Evolutionary conservation across 2,329 filamentous ascomycete species (phyloP), one percentile per base, ranked within the genome.

Genomic region (Penicillium sp.): DNA sequence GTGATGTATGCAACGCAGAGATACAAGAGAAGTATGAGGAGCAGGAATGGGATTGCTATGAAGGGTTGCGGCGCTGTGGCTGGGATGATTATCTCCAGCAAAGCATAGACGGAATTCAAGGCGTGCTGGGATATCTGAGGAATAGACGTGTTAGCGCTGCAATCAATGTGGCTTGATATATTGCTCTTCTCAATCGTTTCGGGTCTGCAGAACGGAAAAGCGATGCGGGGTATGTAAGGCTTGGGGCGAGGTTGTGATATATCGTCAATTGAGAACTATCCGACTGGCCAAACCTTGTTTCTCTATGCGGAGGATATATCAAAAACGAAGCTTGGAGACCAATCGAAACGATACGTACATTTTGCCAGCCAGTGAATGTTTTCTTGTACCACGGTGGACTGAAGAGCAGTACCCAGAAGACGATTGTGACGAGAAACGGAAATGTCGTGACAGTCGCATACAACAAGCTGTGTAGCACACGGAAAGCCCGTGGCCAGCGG

Each of bases 1-100:
- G 88, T 92, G 19, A 94, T 63, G 71, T 90, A 95, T 1, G 89
- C 90, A 14, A 95, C 75, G 0, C 77, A 82, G 10, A 92, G 79
- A 69, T 95, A 96, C 4, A 86, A 74, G 0, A 83, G 83, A 39
- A 95, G 79, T 7, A 94, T 71, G n/a, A 90, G 53, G 59, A 92
- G 73, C 13, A 92, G 76, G 67, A 84, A 86, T 13, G 83, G 71
- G n/a, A 90, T 70, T 66, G 91, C 85, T 19, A 88, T 72, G 74
- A 83, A 86, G 0, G 85, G 81, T 26, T 82, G 79, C 10, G 84
- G 81, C 7, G 77, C 75, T 3, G 87, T 89, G 36, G 89, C 80
- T 2, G 90, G 79, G 32, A 94, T 62, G 19, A 87, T 26, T 62
- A 94, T 81, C 74, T 95, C 90, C 64, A 91, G 82, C n/a, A 92